Evolutionary conservation across 805 yeast species (phyloP).

Genomic region (Candida patagonica): DNA sequence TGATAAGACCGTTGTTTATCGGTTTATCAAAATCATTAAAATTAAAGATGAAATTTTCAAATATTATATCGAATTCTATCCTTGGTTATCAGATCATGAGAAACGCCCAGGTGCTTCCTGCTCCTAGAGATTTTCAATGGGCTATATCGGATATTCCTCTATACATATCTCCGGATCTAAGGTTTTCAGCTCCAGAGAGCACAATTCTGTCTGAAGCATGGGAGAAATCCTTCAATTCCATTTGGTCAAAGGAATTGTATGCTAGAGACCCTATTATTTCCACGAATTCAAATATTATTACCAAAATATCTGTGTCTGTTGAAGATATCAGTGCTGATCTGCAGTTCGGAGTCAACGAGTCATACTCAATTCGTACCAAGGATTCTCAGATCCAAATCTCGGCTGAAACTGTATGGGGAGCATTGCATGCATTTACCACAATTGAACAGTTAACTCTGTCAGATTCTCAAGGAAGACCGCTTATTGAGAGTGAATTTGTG

Average conservation of each 20-base stretch:
- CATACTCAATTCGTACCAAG: slow-evolving; percentile 20
- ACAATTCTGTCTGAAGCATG: not conserved
- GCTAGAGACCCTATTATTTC: too few relatives aligned
- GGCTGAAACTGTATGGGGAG: slow-evolving; percentile 35
- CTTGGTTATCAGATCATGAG: not conserved
- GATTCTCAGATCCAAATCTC: slow-evolving; percentile 13
- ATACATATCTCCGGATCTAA: not conserved
- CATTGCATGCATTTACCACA: slow-evolving; percentile 32
- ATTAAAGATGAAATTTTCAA: not conserved
- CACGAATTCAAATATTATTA: too few relatives aligned
- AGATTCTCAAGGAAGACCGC: slow-evolving; percentile 18
- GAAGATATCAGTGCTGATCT: slow-evolving; percentile 23
- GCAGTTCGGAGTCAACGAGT: slow-evolving; percentile 32
- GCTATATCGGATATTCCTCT: not conserved
- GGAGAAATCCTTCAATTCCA: not conserved
- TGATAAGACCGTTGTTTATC: too few relatives aligned
- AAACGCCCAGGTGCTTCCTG: slow-evolving; percentile 6
- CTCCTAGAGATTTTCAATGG: slow-evolving; percentile 5
- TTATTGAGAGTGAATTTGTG: slow-evolving; percentile 27
- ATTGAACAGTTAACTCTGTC: slow-evolving; percentile 31
- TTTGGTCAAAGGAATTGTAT: not conserved
- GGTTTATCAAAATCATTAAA: not conserved
- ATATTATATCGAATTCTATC: not conserved
- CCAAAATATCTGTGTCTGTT: slow-evolving; percentile 13
- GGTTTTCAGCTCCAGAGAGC: not conserved